Evolutionary conservation across 495 filamentous ascomycete species (phyloP), one percentile per base, ranked within the genome.

Genomic region (Hyaloscypha hepaticicola): DNA sequence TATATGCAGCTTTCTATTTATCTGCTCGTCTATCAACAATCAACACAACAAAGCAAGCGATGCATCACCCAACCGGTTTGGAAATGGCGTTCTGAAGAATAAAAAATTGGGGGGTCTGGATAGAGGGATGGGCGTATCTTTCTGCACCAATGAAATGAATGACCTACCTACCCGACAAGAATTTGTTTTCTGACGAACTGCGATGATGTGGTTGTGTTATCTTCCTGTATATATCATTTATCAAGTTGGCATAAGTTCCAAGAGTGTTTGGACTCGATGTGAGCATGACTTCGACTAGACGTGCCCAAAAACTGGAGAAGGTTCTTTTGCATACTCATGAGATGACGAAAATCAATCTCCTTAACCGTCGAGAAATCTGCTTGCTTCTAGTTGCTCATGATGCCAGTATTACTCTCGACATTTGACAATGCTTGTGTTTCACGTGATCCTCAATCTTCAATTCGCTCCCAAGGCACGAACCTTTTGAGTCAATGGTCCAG

Each of bases 51-150:
- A 48, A 25, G 38, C 21, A 51, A 29, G 56, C 59, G 25, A 61
- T 61, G 50, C 58, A 66, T 59, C 38, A 48, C 64, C n/a, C 58
- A 56, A 38, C 58, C 57, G 58, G 64, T 57, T 55, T 66, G 58
- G 64, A 52, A 61, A 61, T 52, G 64, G 58, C 64, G 64, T 66
- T 66, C n/a, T 33, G 28, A 53, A 25, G 22, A 50, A 58, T 19
- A 11, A 53, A 50, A 11, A 24, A 24, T 53, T 3, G 50, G 50
- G 11, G 11, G 50, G 25, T 9, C 5, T 53, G 50, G 9, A 24
- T 53, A 19, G 22, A 11, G 3, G 22, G 5, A 26, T 19, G 3
- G 21, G 48, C 19, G 48, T 50, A 6, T 21, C 22, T n/a, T 50
- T 21, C 22, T 21, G 48, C n/a, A 53, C 50, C 24, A 19, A 53